Conservation (phyloP, 140 eudicot genomes). For the Erigeron philadelphicus region DNA sequence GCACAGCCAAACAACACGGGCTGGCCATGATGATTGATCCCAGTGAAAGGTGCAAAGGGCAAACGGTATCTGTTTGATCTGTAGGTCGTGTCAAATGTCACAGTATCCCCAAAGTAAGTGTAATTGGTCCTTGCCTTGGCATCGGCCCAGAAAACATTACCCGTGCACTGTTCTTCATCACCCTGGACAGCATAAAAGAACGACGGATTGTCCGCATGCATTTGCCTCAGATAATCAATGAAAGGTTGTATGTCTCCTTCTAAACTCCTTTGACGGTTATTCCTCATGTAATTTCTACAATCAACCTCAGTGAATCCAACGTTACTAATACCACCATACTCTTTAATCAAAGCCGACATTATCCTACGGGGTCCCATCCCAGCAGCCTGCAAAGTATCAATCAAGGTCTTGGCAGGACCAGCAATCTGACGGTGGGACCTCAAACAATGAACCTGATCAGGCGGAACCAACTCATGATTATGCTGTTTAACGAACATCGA, state of each 20-base stretch:
- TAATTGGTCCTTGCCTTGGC: constrained; percentile 56
- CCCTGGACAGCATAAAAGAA: constrained; percentile 64
- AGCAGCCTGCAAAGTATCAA: constrained; percentile 85
- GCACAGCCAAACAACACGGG: constrained; percentile 82
- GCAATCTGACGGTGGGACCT: constrained; percentile 79
- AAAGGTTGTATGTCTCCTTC: constrained; percentile 71
- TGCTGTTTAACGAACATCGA: constrained; percentile 53
- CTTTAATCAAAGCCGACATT: constrained; percentile 80
- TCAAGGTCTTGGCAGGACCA: constrained; percentile 76
- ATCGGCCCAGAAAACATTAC: constrained; percentile 77
- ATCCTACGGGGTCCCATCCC: constrained; percentile 82
- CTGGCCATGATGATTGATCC: constrained; percentile 78
- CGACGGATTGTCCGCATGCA: constrained; percentile 50
- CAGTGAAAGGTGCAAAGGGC: constrained; percentile 78
- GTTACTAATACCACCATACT: constrained; percentile 76
- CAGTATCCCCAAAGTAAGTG: constrained; percentile 69
- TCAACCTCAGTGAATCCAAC: constrained; percentile 85
- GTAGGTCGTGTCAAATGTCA: constrained; percentile 75
- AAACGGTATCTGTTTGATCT: constrained; percentile 71
- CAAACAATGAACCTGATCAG: constrained; percentile 71
- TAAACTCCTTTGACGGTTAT: constrained; percentile 60
- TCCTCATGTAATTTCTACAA: constrained; percentile 79
- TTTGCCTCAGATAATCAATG: constrained; percentile 61
- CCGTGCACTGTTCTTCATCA: constrained; percentile 42
- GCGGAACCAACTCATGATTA: constrained; percentile 69